A percentile compares a stretch with the other conserved stretches of the same genome.
Evolutionary conservation across 371 early-diverging fungal species (phyloP).

Genomic region (Haplosporangium sp.): DNA sequence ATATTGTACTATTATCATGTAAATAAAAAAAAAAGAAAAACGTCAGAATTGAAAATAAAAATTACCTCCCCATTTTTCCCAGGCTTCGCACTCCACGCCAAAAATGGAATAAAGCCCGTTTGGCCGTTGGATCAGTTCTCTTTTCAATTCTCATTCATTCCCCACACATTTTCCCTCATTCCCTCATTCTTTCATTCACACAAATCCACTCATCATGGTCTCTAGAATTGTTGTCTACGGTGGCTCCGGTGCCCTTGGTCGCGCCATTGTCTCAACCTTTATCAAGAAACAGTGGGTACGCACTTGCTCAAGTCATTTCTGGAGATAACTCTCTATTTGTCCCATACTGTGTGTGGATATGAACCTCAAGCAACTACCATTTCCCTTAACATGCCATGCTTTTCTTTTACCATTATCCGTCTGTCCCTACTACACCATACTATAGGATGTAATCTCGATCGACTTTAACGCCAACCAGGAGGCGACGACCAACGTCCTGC

Average conservation of each 20-base stretch:
- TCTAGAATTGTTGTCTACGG: constrained; percentile 86
- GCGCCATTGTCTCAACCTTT: constrained; percentile 78
- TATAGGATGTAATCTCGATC: constrained; percentile 81
- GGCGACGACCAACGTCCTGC: constrained; percentile 78
- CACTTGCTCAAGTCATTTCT: background rate
- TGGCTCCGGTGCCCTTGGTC: constrained; percentile 93
- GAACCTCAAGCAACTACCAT: too few relatives aligned
- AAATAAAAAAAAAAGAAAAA: background rate
- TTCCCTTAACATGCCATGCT: background rate
- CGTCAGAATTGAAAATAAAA: background rate
- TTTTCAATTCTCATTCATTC: background rate
- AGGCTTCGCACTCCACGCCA: background rate
- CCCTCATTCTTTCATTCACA: background rate
- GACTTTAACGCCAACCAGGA: constrained; percentile 81
- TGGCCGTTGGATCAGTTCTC: too few relatives aligned
- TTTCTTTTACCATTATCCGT: constrained; percentile 4
- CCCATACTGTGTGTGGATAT: too few relatives aligned
- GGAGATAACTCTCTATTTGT: too few relatives aligned
- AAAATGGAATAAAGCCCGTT: background rate
- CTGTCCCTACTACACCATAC: background rate
- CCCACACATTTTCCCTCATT: background rate
- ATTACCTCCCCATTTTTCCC: too few relatives aligned
- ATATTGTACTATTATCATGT: background rate
- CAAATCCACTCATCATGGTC: constrained; percentile 43
- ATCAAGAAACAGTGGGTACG: constrained; percentile 79